phyloP scores from a whole-genome alignment of 805 yeast genomes.

The Saccharomycopsis olivae region DNA sequence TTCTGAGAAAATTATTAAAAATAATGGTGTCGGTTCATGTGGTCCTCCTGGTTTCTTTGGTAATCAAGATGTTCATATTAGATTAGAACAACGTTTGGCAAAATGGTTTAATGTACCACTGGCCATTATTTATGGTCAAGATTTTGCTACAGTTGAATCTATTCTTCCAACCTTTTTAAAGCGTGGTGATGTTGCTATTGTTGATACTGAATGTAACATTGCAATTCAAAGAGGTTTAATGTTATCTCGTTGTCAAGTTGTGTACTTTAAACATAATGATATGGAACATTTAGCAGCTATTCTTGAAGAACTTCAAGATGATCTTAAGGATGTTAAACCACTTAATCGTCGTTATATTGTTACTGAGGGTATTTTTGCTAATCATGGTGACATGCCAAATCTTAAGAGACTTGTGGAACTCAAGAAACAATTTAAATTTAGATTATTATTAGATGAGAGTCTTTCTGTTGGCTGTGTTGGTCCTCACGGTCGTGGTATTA shows the following conservation, averaged over 20 bases:
- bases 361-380: slow-evolving; percentile 82
- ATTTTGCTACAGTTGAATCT: slow-evolving; percentile 74
- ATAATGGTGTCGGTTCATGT: slow-evolving; percentile 94
- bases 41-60: slow-evolving; percentile 98
- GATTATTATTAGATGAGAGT: slow-evolving; percentile 82
- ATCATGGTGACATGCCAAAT: slow-evolving; percentile 70
- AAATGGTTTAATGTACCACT: slow-evolving; percentile 65
- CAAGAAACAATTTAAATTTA: slow-evolving; percentile 72
- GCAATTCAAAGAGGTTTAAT: slow-evolving; percentile 82
- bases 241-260: slow-evolving; percentile 74
- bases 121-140: slow-evolving; percentile 87
- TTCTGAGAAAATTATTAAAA: slow-evolving; percentile 48
- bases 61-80: slow-evolving; percentile 81
- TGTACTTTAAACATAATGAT: slow-evolving; percentile 75
- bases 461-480: slow-evolving; percentile 84
- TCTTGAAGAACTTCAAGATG: slow-evolving; percentile 48
- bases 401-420: slow-evolving; percentile 59
- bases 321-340: slow-evolving; percentile 55
- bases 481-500: slow-evolving; percentile 70
- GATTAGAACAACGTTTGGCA: slow-evolving; percentile 67
- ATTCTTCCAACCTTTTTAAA: slow-evolving; percentile 90
- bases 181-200: slow-evolving; percentile 88
- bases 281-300: slow-evolving; percentile 69
- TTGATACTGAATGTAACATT: slow-evolving; percentile 67
- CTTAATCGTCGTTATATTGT: slow-evolving; percentile 83